Base-by-base conservation (phyloP, 2,329 filamentous ascomycete species). In the Aspergillus ustus region DNA sequence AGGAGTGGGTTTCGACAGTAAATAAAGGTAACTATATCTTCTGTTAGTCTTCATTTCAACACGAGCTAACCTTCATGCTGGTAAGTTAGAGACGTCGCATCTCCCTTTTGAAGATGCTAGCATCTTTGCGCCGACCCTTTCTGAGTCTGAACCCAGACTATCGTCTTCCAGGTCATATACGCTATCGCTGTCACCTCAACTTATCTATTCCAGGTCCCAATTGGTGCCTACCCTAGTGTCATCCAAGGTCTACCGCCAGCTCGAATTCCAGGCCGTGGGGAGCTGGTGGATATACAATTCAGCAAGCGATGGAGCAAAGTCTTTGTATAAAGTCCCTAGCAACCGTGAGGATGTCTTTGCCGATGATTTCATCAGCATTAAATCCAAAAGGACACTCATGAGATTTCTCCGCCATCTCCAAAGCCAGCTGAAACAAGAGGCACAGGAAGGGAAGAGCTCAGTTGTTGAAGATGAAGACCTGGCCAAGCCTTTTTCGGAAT, bases 391-490 rank as follows among this genome's bases (percentile, higher is more conserved):
- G 57, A 85, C 86, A 9, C 78, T 98, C 70, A 97, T 97, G 90
- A 96, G 96, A 76, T 96, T 97, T 70, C 84, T 98, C 71, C 93
- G 94, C 75, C 94, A 95, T 73, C 90, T 97, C 86, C 92, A 69
- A 49, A 52, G 70, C 34, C 61, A 59, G 9, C 89, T 89, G 70
- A 86, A 91, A 67, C 45, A 45, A 19, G 63, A 65, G 19, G 22
- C 60, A 7, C 46, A 55, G 20, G 59, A 57, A 31, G 65, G 57
- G 22, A 85, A 84, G 22, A 67, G 72, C 19, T 50, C 57, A 4
- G 57, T 73, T 74, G 56, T 85, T 86, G 71, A 75, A 69, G 53
- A 84, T 84, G 55, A 87, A 62, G 85, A 87, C 29, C 75, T 81
- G 91, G 46, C 80, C 80, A 57, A 75, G 75, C 62, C 81, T 74